A percentile compares a stretch with the other conserved stretches of the same genome.
phyloP scores from a whole-genome alignment of 1,284 basidiomycete genomes.

The Ustilago xerochloae region DNA sequence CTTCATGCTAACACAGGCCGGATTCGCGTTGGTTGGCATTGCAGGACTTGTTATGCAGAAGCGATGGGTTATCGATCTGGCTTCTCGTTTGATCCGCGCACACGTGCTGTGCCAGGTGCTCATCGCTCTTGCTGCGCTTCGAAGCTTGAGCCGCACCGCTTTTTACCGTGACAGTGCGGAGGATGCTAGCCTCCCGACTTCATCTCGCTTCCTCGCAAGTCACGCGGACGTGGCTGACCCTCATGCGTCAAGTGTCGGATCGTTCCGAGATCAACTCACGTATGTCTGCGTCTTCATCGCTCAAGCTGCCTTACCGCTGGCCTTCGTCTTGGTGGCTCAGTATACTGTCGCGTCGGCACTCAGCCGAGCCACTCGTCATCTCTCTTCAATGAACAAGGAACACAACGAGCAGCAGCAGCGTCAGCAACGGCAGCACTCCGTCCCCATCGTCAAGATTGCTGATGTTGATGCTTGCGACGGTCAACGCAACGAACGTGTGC shows the following conservation, averaged over 20 bases:
- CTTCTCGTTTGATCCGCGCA: conserved; percentile 48
- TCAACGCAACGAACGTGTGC: conserved; percentile 9
- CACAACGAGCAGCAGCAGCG: conserved; percentile 1
- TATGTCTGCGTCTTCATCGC: conserved; percentile 52
- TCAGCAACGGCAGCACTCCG: neutral
- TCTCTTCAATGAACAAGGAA: neutral
- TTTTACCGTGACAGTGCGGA: conserved; percentile 29
- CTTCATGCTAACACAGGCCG: conserved; percentile 53
- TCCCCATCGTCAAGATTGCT: conserved; percentile 6
- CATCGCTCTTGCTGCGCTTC: conserved; percentile 45
- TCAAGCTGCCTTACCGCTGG: conserved; percentile 50
- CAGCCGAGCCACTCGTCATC: conserved; percentile 26
- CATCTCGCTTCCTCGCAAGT: conserved; percentile 16
- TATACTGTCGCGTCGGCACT: conserved; percentile 41
- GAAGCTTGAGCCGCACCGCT: conserved; percentile 33
- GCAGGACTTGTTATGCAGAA: conserved; percentile 33
- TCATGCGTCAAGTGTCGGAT: conserved; percentile 48
- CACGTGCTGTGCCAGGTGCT: conserved; percentile 50
- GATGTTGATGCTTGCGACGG: neutral
- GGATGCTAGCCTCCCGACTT: conserved; percentile 13
- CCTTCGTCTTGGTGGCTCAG: conserved; percentile 43
- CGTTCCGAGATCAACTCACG: conserved; percentile 38
- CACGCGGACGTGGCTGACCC: conserved; percentile 4
- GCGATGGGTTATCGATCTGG: conserved; percentile 51
- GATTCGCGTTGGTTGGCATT: conserved; percentile 41